phyloP scores from a whole-genome alignment of 768 basidiomycete species.

The Sporobolomyces phaffii region DNA sequence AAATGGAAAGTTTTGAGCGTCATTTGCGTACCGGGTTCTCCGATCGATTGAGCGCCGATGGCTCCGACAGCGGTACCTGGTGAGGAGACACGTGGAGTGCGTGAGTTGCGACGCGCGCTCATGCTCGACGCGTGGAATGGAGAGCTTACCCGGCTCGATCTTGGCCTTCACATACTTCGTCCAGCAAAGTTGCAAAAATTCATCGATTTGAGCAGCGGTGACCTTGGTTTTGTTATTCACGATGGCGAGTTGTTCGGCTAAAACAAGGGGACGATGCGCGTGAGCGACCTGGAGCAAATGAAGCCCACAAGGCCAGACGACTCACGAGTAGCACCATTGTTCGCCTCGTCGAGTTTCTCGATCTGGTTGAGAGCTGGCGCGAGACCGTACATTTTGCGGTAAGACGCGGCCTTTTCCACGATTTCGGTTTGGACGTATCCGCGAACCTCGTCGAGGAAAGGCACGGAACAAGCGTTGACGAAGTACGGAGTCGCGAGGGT shows the following conservation, averaged over 20 bases:
- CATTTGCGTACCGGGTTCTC: constrained; percentile 99
- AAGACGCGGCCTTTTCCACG: constrained; percentile 59
- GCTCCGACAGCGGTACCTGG: constrained; percentile 98
- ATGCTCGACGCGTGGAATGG: neutral
- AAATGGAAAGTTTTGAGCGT: constrained; percentile 99
- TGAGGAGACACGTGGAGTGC: neutral
- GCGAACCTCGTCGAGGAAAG: constrained; percentile 64
- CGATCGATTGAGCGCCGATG: constrained; percentile 96
- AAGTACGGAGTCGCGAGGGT: constrained; percentile 50
- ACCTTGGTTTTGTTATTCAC: constrained; percentile 90
- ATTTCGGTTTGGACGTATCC: constrained; percentile 65
- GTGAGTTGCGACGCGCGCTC: neutral
- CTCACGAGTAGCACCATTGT: constrained; percentile 15
- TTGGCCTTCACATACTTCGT: constrained; percentile 88
- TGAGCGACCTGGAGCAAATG: neutral
- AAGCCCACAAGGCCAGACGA: no score
- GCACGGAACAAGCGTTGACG: constrained; percentile 62
- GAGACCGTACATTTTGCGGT: constrained; percentile 70
- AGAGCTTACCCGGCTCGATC: constrained; percentile 74
- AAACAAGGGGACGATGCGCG: neutral
- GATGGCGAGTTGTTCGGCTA: constrained; percentile 57
- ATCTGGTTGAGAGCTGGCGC: constrained; percentile 59
- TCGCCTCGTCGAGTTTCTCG: neutral
- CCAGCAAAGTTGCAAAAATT: constrained; percentile 82
- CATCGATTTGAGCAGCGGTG: constrained; percentile 67